A percentile compares a stretch with the other conserved stretches of the same genome.
Evolutionary conservation across 129 eudicot species (phyloP).

Genomic region (Artemisia tridentata): DNA sequence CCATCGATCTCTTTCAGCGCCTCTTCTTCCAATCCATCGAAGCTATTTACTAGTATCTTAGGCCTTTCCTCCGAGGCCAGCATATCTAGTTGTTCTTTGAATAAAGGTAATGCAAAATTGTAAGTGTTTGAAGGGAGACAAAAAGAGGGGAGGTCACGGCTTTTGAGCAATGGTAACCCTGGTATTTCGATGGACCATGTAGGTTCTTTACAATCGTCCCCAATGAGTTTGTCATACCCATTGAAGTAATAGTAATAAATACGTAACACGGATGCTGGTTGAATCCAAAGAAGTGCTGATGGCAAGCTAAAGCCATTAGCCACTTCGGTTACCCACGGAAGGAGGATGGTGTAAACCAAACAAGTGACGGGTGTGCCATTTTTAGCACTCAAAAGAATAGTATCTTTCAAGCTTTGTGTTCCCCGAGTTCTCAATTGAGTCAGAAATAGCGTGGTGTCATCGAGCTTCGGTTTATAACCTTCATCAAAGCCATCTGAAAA

Average conservation of each 20-base stretch:
- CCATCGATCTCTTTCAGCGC: slow-evolving; percentile 26
- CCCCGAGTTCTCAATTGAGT: slow-evolving; percentile 25
- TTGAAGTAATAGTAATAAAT: slow-evolving; percentile 47
- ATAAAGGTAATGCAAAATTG: not conserved
- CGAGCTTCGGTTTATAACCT: slow-evolving; percentile 13
- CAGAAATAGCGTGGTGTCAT: slow-evolving; percentile 14
- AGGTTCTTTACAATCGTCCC: slow-evolving; percentile 6
- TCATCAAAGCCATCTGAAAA: slow-evolving; percentile 58
- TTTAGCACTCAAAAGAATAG: slow-evolving; percentile 13
- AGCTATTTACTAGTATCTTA: slow-evolving; percentile 32
- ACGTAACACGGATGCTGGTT: slow-evolving; percentile 48
- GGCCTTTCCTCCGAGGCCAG: slow-evolving; percentile 33
- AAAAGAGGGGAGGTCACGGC: slow-evolving; percentile 41
- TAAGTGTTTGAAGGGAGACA: slow-evolving; percentile 24
- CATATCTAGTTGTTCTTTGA: slow-evolving; percentile 30
- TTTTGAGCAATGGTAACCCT: slow-evolving; percentile 33
- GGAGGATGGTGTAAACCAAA: slow-evolving; percentile 41
- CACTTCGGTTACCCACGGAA: slow-evolving; percentile 51
- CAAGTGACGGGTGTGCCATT: slow-evolving; percentile 34
- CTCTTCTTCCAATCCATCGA: slow-evolving; percentile 35
- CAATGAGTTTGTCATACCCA: slow-evolving; percentile 32
- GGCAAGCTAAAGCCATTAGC: slow-evolving; percentile 39
- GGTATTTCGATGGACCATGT: slow-evolving; percentile 36
- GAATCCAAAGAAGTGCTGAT: slow-evolving; percentile 51
- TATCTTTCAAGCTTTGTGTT: slow-evolving; percentile 23